Evolutionary conservation across 1,284 basidiomycete genomes (phyloP).

Genomic region (Marasmius oreades): DNA sequence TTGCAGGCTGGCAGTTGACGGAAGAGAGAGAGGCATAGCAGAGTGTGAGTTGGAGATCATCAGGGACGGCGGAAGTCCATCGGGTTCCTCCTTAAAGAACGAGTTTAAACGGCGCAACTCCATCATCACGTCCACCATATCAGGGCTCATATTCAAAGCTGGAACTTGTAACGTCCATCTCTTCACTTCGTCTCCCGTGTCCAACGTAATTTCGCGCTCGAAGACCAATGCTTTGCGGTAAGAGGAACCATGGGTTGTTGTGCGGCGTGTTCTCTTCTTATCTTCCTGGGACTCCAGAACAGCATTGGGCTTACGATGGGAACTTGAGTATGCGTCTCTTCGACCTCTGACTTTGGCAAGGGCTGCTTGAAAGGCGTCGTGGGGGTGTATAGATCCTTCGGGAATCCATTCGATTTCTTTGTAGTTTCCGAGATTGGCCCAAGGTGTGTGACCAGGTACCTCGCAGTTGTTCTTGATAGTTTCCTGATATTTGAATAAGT

Average conservation of each 20-base stretch:
- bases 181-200: conserved; percentile 24
- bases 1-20: conserved; percentile 23
- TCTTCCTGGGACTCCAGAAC: conserved; percentile 10
- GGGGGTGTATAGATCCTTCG: conserved; percentile 49
- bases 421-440: conserved; percentile 33
- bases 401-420: conserved; percentile 40
- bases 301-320: conserved; percentile 7
- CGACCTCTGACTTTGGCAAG: conserved; percentile 22
- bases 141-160: conserved; percentile 33
- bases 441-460: conserved; percentile 43
- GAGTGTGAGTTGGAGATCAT: conserved; percentile 50
- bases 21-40: conserved; percentile 41
- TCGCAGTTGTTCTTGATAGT: conserved; percentile 24
- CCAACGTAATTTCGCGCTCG: conserved; percentile 30
- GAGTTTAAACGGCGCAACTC: conserved; percentile 36
- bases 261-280: conserved; percentile 10
- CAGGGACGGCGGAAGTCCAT: conserved; percentile 38
- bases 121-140: conserved; percentile 38
- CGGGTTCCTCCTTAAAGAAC: conserved; percentile 31
- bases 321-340: neutral
- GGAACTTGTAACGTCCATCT: conserved; percentile 36
- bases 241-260: conserved; percentile 16
- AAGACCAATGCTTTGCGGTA: conserved; percentile 31
- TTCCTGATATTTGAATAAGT: conserved; percentile 21
- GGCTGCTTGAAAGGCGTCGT: conserved; percentile 32